Evolutionary conservation across 2,329 filamentous ascomycete species (phyloP).

Genomic region (Fusarium sp.): DNA sequence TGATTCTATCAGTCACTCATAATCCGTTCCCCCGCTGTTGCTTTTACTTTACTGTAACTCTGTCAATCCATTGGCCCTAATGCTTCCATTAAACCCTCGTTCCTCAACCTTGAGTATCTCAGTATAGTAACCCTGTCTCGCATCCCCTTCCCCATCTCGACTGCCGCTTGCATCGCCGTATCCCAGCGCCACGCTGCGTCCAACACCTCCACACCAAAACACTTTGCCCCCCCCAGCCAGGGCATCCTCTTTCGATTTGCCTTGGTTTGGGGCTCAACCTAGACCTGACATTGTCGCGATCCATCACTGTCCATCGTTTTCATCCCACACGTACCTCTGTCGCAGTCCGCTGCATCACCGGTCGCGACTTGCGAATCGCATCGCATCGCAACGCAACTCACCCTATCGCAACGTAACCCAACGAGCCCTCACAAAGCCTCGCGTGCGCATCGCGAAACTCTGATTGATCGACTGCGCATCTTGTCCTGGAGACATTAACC

Average conservation of each 20-base stretch:
- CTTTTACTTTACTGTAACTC: background rate
- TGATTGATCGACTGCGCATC: slow-evolving; percentile 41
- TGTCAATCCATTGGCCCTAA: slow-evolving; percentile 21
- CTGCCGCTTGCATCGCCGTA: slow-evolving; percentile 44
- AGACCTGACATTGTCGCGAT: slow-evolving; percentile 38
- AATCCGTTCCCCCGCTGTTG: slow-evolving; percentile 21
- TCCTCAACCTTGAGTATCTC: background rate
- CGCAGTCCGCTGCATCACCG: slow-evolving; percentile 39
- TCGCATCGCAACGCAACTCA: slow-evolving; percentile 22
- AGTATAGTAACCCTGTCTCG: slow-evolving; percentile 24
- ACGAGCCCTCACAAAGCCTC: slow-evolving; percentile 35
- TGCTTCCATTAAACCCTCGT: background rate
- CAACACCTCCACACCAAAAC: slow-evolving; percentile 45
- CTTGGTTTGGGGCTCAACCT: slow-evolving; percentile 30
- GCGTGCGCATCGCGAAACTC: slow-evolving; percentile 46
- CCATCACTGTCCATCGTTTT: slow-evolving; percentile 22
- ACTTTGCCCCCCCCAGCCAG: slow-evolving; percentile 40
- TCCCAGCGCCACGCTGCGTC: slow-evolving; percentile 43
- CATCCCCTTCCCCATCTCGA: slow-evolving; percentile 36
- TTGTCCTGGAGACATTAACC: slow-evolving; percentile 11
- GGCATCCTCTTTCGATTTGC: slow-evolving; percentile 34
- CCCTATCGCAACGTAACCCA: slow-evolving; percentile 4
- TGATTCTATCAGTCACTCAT: slow-evolving; percentile 7
- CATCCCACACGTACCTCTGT: slow-evolving; percentile 13
- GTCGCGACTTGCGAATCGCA: slow-evolving; percentile 42